Evolutionary conservation across 352 stramenopile genomes (phyloP), one percentile per base, ranked within the genome.

Genomic region (Peronospora destructor): DNA sequence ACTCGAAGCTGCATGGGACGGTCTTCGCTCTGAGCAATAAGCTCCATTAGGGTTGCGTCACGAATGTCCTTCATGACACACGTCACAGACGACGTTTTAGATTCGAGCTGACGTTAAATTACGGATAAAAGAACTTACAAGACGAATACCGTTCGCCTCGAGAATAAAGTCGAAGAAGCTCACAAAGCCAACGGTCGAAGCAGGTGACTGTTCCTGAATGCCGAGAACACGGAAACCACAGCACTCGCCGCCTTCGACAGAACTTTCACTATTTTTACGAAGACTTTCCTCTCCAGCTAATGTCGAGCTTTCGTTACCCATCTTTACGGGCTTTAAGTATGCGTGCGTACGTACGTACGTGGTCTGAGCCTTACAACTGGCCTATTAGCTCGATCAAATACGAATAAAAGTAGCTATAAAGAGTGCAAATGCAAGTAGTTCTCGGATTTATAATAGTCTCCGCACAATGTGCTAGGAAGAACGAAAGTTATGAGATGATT

Each of bases 101-200:
- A 41, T 37, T 23, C 52, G 13, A 23, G n/a, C 44, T n/a, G 7
- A 13, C 3, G 4, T 12, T 11, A 16, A 58, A 53, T 29, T 33
- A 41, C 14, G 41, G n/a, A 42, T 6, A 30, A 45, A 21, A 14
- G 23, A 29, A 32, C 12, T 6, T 57, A 69, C 61, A 70, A 87
- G 53, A 72, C 75, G 86, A 78, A 96, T 85, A 69, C 67, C 61
- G 53, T 98, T 96, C 40, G 84, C 91, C 21, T 91, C 91, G 14
- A 98, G 78, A 51, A 99, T 95, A 69, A 99, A 98, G 73, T 98
- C 95, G 50, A 99, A 97, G 66, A 98, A 98, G 52, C 76, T 94
- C 28, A 98, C 94, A 30, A 99, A 90, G 36, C 95, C 94, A 16
- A 91, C 93, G 14, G 70, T 61, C 13, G 80, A 79, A 7, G 95